Evolutionary conservation across 2,329 filamentous ascomycete species (phyloP).

Genomic region (Epichloe uncinata): DNA sequence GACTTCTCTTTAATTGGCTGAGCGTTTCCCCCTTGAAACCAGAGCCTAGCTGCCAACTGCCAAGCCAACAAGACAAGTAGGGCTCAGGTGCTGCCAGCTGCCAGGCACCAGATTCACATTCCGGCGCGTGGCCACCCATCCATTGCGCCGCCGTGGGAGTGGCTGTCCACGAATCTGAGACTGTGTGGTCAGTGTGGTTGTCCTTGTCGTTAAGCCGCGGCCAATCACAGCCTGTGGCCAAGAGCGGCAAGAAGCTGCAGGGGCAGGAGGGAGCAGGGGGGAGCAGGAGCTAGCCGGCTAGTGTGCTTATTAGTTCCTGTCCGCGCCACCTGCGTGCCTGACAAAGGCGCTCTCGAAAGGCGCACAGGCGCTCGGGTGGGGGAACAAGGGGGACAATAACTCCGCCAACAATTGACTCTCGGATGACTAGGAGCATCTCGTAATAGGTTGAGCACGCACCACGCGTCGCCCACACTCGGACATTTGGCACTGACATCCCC

Average conservation of each 20-base stretch:
- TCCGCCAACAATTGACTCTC: no score
- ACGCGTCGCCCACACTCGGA: not conserved
- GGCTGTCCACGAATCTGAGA: conserved; percentile 3
- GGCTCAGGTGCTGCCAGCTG: no score
- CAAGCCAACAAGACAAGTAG: no score
- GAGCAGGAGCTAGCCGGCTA: no score
- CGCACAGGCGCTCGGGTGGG: no score
- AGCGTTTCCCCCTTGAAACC: no score
- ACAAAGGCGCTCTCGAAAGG: not conserved
- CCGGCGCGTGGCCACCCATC: conserved; percentile 1
- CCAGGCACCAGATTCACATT: not conserved
- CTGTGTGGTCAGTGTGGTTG: not conserved
- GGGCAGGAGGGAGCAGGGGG: not conserved
- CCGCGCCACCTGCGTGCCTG: not conserved
- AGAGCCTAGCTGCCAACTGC: no score
- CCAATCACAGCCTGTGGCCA: conserved; percentile 6
- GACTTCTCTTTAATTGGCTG: no score
- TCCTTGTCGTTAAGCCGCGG: not conserved
- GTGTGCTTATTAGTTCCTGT: no score
- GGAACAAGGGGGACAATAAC: not conserved
- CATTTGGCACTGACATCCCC: not conserved
- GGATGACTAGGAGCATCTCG: no score
- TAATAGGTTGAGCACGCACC: not conserved
- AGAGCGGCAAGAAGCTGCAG: not conserved
- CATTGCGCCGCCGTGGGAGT: not conserved